Base-by-base conservation (phyloP, 1,284 basidiomycete genomes). In the Leccinum subatratum region DNA sequence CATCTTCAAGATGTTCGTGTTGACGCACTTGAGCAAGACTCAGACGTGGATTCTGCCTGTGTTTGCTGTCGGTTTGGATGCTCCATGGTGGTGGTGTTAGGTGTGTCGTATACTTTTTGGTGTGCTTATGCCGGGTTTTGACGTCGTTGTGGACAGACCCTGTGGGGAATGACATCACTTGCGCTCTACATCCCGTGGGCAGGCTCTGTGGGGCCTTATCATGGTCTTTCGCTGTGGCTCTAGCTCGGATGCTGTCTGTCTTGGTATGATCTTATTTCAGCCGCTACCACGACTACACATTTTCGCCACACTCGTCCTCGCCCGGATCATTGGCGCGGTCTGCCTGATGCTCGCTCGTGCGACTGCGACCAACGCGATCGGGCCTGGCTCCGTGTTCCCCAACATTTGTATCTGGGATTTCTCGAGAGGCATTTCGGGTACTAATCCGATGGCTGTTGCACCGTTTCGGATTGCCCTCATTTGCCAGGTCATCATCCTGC, bases 31-130 rank as follows among this genome's bases (percentile, higher is more conserved):
- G 79, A 92, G 91, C 73, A 96, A 95, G 79, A 92, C 92, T 6
- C 94, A 96, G 76, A 95, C 94, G 12, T 96, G 94, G 94, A 81
- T 96, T 18, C 80, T 96, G 61, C 93, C 94, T 65, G 92, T 96
- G 18, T 96, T 96, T 72, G 94, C 94, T 9, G 93, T 96, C 65
- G 94, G 94, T 73, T 84, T 96, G 63, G 94, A 94, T 64, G 92
- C 93, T 42, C 94, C 94, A n/a, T n/a, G n/a, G 16, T 81, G 93
- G 72, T 96, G 94, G 94, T 96, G 94, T 82, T 94, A 95, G 81
- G 87, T 88, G 72, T 54, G 80, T 74, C 9, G 12, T 3, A 32
- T 11, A 45, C 1, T 58, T 3, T 56, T 32, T 6, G 3, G 20
- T 12, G 28, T 20, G 14, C 18, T 6, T 9, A 20, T 32, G 62